Evolutionary conservation across 2,329 filamentous ascomycete genomes (phyloP).

Genomic region (Cladorrhinum sp.): DNA sequence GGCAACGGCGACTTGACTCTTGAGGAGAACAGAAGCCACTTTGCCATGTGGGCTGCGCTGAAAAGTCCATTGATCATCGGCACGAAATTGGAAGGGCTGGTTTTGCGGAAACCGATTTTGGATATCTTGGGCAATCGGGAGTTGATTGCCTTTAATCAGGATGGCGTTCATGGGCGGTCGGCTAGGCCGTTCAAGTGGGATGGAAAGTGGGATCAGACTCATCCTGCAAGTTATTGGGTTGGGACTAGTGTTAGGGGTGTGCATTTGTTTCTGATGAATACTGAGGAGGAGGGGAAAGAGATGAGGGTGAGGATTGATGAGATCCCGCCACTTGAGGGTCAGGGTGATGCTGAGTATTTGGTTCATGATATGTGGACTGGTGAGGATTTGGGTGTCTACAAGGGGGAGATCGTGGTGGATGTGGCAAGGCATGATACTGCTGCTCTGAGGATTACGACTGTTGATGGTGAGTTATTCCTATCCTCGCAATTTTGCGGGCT

Average conservation of each 20-base stretch:
- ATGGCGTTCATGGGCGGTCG: conserved; percentile 39
- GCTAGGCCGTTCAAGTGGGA: conserved; percentile 47
- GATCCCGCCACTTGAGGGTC: conserved; percentile 38
- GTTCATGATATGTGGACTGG: conserved; percentile 48
- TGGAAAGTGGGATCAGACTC: conserved; percentile 46
- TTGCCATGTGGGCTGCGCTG: conserved; percentile 50
- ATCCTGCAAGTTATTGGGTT: conserved; percentile 50
- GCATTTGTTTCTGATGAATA: conserved; percentile 49
- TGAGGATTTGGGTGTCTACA: conserved; percentile 37
- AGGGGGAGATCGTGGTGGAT: conserved; percentile 28
- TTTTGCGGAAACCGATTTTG: conserved; percentile 31
- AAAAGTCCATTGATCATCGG: conserved; percentile 51
- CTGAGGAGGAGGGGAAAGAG: conserved; percentile 30
- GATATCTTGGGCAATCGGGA: conserved; percentile 42
- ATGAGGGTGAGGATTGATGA: conserved; percentile 42
- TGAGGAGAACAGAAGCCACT: conserved; percentile 47
- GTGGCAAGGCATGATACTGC: conserved; percentile 38
- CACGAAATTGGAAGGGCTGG: conserved; percentile 38
- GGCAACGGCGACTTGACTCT: conserved; percentile 47
- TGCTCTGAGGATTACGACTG: conserved; percentile 25
- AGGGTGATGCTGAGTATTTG: conserved; percentile 31
- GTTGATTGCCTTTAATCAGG: conserved; percentile 45
- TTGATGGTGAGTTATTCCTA: conserved; percentile 9
- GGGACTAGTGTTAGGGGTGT: conserved; percentile 41
- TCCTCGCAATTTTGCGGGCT: neutral